Percentiles rank a stretch among this genome's conserved stretches.
Evolutionary conservation across 2,329 filamentous ascomycete species (phyloP).

Genomic region (Hymenoscyphus occultus): DNA sequence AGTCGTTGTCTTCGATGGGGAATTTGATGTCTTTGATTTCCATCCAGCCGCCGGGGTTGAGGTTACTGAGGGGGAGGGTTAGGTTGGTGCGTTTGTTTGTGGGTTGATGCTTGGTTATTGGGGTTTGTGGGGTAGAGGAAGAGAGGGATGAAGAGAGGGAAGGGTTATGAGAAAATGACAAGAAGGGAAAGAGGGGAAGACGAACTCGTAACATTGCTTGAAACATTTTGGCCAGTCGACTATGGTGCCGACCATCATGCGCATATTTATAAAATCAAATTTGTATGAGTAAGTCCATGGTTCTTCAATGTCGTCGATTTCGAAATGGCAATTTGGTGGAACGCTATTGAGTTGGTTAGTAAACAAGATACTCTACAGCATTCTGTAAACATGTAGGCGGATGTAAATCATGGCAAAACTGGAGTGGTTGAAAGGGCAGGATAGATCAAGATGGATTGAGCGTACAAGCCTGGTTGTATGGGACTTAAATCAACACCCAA

Average conservation of each 20-base stretch:
- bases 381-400: no score
- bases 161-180: not conserved
- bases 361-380: not conserved
- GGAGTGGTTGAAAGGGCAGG: not conserved
- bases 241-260: constrained; percentile 32
- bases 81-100: not conserved
- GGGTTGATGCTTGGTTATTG: no score
- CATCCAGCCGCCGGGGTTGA: constrained; percentile 35
- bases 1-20: constrained; percentile 38
- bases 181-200: not conserved
- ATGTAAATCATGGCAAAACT: not conserved
- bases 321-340: constrained; percentile 59
- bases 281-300: constrained; percentile 44
- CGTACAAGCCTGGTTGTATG: constrained; percentile 51
- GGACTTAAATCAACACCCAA: constrained; percentile 62
- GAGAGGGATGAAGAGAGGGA: not conserved
- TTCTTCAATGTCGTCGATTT: constrained; percentile 60
- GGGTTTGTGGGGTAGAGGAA: not conserved
- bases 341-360: constrained; percentile 38
- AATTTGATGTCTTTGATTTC: constrained; percentile 35
- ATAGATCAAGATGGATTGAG: not conserved
- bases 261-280: constrained; percentile 58
- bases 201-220: constrained; percentile 16
- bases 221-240: constrained; percentile 18
- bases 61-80: constrained; percentile 12